These are phyloP conservation scores for Dipteronia dyeriana DNA, from an alignment of 345 rosid genomes.

Conservation along the genomic window DNA sequence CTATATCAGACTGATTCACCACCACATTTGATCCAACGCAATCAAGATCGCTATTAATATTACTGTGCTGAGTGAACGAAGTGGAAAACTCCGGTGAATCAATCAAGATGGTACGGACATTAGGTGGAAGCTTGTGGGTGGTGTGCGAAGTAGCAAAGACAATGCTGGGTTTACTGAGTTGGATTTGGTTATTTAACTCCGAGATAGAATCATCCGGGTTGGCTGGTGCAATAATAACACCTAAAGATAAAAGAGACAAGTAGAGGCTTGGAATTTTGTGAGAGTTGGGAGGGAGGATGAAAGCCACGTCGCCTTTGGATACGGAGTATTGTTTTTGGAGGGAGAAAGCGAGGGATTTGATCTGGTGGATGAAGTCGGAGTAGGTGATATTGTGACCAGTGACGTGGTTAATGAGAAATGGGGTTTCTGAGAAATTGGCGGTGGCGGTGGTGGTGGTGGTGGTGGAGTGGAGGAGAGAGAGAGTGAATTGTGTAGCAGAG, in stretches of 20 bases:
- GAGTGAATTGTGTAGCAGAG: constrained; percentile 46
- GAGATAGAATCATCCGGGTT: constrained; percentile 62
- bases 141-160: no score
- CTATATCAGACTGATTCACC: no score
- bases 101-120: no score
- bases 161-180: neutral
- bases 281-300: constrained; percentile 62
- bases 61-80: no score
- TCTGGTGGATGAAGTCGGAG: constrained; percentile 52
- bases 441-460: neutral
- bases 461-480: constrained; percentile 57
- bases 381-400: constrained; percentile 43
- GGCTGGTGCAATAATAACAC: constrained; percentile 66
- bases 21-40: no score
- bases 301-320: constrained; percentile 56
- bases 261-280: constrained; percentile 63
- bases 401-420: constrained; percentile 42
- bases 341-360: constrained; percentile 42
- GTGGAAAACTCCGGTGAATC: no score
- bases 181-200: constrained; percentile 60
- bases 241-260: constrained; percentile 68
- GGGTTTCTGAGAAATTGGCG: constrained; percentile 20
- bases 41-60: no score
- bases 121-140: no score
- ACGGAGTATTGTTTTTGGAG: constrained; percentile 42